phyloP scores from a whole-genome alignment of 208 protist species.

The Leishmania aethiopica region DNA sequence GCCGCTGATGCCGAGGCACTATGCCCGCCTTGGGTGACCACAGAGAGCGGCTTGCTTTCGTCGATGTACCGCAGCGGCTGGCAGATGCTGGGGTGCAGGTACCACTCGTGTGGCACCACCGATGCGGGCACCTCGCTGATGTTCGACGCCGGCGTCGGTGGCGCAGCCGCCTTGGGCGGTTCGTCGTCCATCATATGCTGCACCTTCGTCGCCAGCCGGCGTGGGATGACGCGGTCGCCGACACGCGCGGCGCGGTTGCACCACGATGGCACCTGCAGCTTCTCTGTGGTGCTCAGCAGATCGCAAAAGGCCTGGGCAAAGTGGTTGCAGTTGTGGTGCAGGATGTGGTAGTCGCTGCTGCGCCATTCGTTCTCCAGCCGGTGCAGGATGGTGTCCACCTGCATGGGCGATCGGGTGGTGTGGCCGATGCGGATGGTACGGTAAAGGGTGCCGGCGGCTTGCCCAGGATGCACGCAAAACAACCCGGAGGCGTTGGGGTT shows the following conservation, averaged over 20 bases:
- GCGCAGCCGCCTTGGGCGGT: conserved; percentile 52
- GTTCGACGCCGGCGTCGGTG: conserved; percentile 19
- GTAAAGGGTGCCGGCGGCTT: conserved; percentile 70
- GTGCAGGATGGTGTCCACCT: conserved; percentile 89
- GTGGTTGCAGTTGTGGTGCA: conserved; percentile 93
- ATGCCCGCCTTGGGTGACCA: background rate
- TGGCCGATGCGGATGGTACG: conserved; percentile 70
- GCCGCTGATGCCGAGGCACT: background rate
- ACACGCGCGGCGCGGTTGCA: conserved; percentile 88
- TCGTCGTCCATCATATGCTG: conserved; percentile 79
- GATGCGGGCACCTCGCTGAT: conserved; percentile 67
- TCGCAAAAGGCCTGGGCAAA: conserved; percentile 85
- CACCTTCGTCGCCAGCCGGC: conserved; percentile 69
- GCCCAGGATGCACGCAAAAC: conserved; percentile 76
- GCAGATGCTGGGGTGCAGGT: conserved; percentile 63
- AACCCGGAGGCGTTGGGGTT: conserved; percentile 68
- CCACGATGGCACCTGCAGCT: conserved; percentile 77
- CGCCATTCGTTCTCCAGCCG: conserved; percentile 88
- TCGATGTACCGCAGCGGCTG: conserved; percentile 59
- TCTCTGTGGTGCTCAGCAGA: conserved; percentile 74
- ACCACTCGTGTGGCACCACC: conserved; percentile 77
- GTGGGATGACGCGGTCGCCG: conserved; percentile 69
- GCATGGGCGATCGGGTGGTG: conserved; percentile 77
- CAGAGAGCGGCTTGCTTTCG: background rate
- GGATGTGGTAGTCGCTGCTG: conserved; percentile 87